Percentiles rank a stretch among this genome's conserved stretches.
Conservation (phyloP, 2,329 filamentous ascomycete genomes). For the Verticillium albo-atrum region DNA sequence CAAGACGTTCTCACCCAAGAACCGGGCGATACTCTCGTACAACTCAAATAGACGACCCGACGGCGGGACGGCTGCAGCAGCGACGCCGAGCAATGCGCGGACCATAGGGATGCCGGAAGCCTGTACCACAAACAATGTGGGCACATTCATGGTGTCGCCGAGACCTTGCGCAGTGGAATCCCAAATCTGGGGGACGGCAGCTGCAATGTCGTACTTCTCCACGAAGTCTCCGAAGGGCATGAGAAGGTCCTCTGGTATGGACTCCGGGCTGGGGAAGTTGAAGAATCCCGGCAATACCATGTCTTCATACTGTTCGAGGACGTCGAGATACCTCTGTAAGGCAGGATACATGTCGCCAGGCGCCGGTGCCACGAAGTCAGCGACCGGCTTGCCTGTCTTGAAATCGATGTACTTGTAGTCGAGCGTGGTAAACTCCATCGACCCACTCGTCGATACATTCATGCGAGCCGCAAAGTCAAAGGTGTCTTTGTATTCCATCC, state of each 20-base stretch:
- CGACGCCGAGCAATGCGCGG: conserved; percentile 14
- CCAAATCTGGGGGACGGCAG: conserved; percentile 26
- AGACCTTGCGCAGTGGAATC: conserved; percentile 13
- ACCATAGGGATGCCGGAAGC: conserved; percentile 14
- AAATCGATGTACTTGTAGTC: conserved; percentile 27
- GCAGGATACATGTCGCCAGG: conserved; percentile 16
- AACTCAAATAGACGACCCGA: conserved; percentile 15
- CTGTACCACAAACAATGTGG: conserved; percentile 12
- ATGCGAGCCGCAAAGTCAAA: conserved; percentile 24
- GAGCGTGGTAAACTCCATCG: conserved; percentile 14
- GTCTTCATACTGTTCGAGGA: conserved; percentile 23
- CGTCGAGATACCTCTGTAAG: conserved; percentile 21
- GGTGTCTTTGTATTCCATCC: conserved; percentile 26
- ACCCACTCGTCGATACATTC: conserved; percentile 23
- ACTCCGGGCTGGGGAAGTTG: conserved; percentile 33
- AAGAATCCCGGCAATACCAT: conserved; percentile 28
- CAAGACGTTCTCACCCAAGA: conserved; percentile 15
- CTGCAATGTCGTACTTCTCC: conserved; percentile 39
- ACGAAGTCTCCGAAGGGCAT: conserved; percentile 43
- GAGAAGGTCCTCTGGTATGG: conserved; percentile 40
- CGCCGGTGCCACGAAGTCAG: conserved; percentile 19
- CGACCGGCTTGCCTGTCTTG: conserved; percentile 22
- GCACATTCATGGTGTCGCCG: conserved; percentile 12
- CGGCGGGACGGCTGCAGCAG: conserved; percentile 11
- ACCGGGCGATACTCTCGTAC: conserved; percentile 11